Evolutionary conservation across 257 asterid genomes (phyloP).

Genomic region (Lithospermum erythrorhizon): DNA sequence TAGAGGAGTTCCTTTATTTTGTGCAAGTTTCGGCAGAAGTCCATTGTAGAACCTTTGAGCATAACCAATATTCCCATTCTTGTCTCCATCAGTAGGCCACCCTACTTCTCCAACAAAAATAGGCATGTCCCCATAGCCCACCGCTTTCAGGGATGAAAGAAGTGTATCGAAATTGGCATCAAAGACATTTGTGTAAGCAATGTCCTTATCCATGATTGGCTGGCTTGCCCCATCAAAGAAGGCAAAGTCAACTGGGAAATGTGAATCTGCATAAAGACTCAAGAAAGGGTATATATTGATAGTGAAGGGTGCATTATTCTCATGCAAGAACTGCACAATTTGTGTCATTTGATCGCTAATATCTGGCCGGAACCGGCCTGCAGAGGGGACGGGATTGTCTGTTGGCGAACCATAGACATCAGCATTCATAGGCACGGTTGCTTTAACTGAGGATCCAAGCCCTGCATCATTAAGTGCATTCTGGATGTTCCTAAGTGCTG

Average conservation of each 20-base stretch:
- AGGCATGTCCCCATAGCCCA: slow-evolving; percentile 23
- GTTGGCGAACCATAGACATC: slow-evolving; percentile 30
- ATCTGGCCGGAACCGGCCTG: slow-evolving; percentile 31
- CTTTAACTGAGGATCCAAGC: slow-evolving; percentile 20
- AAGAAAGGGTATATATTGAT: slow-evolving; percentile 37
- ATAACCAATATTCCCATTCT: slow-evolving; percentile 19
- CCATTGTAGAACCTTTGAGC: slow-evolving; percentile 32
- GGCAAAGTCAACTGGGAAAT: slow-evolving; percentile 36
- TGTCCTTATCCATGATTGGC: slow-evolving; percentile 24
- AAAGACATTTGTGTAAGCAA: slow-evolving; percentile 28
- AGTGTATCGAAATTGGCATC: slow-evolving; percentile 40
- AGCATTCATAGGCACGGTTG: slow-evolving; percentile 37
- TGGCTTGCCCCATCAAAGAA: slow-evolving; percentile 31
- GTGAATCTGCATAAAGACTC: slow-evolving; percentile 26
- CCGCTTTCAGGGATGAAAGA: slow-evolving; percentile 26
- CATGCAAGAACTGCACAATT: slow-evolving; percentile 30
- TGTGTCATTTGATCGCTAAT: slow-evolving; percentile 27
- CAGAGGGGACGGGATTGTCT: slow-evolving; percentile 27
- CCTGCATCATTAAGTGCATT: slow-evolving; percentile 37
- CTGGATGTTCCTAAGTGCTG: slow-evolving; percentile 33
- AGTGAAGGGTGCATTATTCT: slow-evolving; percentile 32
- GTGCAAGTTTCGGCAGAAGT: slow-evolving; percentile 25
- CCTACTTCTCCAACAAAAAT: slow-evolving; percentile 39
- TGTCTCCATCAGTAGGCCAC: slow-evolving; percentile 38
- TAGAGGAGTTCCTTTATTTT: slow-evolving; percentile 36